A percentile compares a stretch with the other conserved stretches of the same genome.
phyloP scores from a whole-genome alignment of 73 alveolate genomes.

The Paramecium sexaurelia region DNA sequence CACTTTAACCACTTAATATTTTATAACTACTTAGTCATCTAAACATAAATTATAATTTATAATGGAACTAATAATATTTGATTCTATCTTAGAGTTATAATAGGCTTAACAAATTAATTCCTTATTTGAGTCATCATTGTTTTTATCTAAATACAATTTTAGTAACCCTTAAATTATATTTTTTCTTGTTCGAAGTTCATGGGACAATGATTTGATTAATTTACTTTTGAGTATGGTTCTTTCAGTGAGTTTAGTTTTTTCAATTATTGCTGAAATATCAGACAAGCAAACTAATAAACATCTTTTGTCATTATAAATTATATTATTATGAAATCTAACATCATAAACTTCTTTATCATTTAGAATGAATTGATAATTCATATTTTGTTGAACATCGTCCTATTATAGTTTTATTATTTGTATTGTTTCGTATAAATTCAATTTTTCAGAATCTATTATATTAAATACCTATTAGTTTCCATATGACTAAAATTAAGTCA shows the following conservation, averaged over 20 bases:
- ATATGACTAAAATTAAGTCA: not conserved
- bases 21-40: not conserved
- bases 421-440: not conserved
- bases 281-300: not conserved
- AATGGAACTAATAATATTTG: conserved; percentile 22
- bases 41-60: conserved; percentile 43
- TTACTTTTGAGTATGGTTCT: conserved; percentile 1
- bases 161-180: conserved; percentile 17
- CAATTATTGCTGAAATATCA: not conserved
- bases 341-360: not conserved
- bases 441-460: not conserved
- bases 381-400: not conserved
- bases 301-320: not conserved
- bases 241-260: not conserved
- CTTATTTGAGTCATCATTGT: not conserved
- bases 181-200: conserved; percentile 49
- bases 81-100: conserved; percentile 21
- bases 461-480: not conserved
- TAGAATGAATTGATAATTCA: not conserved
- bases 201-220: conserved; percentile 16
- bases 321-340: not conserved
- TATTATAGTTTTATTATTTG: not conserved
- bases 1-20: not conserved
- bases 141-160: not conserved
- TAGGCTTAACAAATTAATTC: conserved; percentile 18